These are phyloP conservation scores for Asterophora parasitica DNA, from an alignment of 768 basidiomycete genomes.

Conservation along the genomic window DNA sequence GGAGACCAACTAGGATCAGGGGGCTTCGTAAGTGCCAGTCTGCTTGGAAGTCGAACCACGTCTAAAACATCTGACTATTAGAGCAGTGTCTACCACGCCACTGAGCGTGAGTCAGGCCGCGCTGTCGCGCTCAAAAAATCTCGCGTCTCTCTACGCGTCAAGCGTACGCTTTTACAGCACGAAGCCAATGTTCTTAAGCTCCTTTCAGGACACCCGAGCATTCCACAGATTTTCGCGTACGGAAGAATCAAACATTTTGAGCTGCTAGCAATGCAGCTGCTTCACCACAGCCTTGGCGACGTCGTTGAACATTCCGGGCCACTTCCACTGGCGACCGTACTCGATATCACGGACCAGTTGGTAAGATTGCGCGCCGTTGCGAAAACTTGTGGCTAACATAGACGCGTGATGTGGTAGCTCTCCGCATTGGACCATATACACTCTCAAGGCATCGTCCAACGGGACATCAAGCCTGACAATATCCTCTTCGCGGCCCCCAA, in stretches of 20 bases:
- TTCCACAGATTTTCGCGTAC: not conserved
- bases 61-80: too few species aligned
- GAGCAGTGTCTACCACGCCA: too few species aligned
- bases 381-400: not conserved
- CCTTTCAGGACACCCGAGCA: not conserved
- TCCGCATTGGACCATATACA: not conserved
- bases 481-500: not conserved
- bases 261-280: not conserved
- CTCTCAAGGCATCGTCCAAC: not conserved
- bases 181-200: not conserved
- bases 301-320: not conserved
- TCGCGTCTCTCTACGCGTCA: not conserved
- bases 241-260: not conserved
- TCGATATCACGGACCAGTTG: not conserved
- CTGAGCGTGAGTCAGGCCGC: too few species aligned
- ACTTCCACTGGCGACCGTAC: not conserved
- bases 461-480: not conserved
- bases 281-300: not conserved
- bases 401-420: not conserved
- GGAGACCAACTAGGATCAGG: too few species aligned
- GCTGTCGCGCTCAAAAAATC: not conserved
- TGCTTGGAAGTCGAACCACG: too few species aligned
- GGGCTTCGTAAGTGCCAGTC: too few species aligned
- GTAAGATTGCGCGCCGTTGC: not conserved
- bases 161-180: not conserved